Percentiles rank a stretch among this genome's conserved stretches.
Conservation (phyloP, 2,329 filamentous ascomycete genomes). For the Alternaria tenuissima region DNA sequence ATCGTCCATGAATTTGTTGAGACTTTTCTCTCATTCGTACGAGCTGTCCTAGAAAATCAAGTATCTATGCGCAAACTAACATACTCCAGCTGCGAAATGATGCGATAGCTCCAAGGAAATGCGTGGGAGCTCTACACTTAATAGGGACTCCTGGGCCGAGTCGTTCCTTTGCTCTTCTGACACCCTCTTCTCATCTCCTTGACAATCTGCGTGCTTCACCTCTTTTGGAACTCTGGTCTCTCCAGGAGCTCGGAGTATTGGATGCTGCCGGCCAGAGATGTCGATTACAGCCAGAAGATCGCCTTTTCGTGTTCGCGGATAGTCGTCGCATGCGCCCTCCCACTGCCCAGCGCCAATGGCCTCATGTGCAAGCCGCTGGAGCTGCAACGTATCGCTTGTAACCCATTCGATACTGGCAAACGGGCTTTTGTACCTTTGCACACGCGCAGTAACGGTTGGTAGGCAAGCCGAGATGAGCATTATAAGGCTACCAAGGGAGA, state of each 20-base stretch:
- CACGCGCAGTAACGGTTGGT: background rate
- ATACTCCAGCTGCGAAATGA: background rate
- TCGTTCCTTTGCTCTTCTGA: background rate
- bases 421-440: conserved; percentile 6
- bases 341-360: conserved; percentile 19
- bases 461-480: conserved; percentile 12
- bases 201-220: background rate
- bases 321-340: conserved; percentile 7
- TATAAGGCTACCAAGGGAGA: conserved; percentile 26
- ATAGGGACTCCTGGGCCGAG: background rate
- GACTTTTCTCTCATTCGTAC: background rate
- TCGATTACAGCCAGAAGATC: conserved; percentile 14
- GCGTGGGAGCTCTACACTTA: conserved; percentile 2
- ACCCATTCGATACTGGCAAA: conserved; percentile 21
- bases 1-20: too few species aligned
- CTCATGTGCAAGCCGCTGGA: conserved; percentile 35
- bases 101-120: background rate
- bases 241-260: background rate
- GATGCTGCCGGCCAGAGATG: conserved; percentile 3
- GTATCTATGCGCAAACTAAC: background rate
- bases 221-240: background rate
- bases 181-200: accelerated
- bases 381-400: conserved; percentile 25
- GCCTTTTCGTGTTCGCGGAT: conserved; percentile 8
- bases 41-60: accelerated